These are phyloP conservation scores for Candida gigantensis DNA, from an alignment of 1,139 yeast genomes.

Conservation along the genomic window DNA sequence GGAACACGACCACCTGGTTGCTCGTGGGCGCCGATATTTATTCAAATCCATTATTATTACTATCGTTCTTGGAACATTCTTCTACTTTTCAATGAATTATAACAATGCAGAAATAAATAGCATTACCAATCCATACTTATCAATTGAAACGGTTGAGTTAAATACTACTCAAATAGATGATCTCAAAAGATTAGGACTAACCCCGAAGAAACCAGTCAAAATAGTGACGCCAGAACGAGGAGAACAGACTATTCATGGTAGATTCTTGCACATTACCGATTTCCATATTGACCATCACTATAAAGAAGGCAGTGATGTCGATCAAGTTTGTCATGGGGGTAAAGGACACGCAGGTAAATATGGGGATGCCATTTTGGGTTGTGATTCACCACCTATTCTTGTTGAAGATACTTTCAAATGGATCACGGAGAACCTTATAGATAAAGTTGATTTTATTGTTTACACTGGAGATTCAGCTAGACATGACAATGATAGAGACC, in stretches of 20 bases:
- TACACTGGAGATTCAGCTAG: slow-evolving; percentile 93
- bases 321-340: slow-evolving; percentile 60
- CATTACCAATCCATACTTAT: slow-evolving; percentile 1
- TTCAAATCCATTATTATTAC: too few relatives aligned
- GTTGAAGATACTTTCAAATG: slow-evolving; percentile 67
- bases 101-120: too few relatives aligned
- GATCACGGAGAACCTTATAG: slow-evolving; percentile 62
- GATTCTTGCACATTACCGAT: slow-evolving; percentile 83
- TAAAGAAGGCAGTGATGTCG: slow-evolving; percentile 50
- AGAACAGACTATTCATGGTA: slow-evolving; percentile 52
- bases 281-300: slow-evolving; percentile 83
- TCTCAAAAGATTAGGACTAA: slow-evolving; percentile 22
- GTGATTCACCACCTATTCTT: slow-evolving; percentile 65
- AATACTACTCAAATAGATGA: slow-evolving; percentile 12
- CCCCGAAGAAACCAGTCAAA: slow-evolving; percentile 33
- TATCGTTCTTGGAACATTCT: too few relatives aligned
- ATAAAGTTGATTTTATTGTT: slow-evolving; percentile 77
- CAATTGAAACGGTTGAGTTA: slow-evolving; percentile 11
- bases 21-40: too few relatives aligned
- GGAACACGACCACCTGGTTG: too few relatives aligned
- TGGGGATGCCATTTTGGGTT: slow-evolving; percentile 76
- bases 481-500: slow-evolving; percentile 75
- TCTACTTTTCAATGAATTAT: too few relatives aligned
- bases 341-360: slow-evolving; percentile 58
- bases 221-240: slow-evolving; percentile 26